Base-by-base conservation (phyloP, 192 early-diverging fungal genomes). In the Phlyctochytrium arcticum region DNA sequence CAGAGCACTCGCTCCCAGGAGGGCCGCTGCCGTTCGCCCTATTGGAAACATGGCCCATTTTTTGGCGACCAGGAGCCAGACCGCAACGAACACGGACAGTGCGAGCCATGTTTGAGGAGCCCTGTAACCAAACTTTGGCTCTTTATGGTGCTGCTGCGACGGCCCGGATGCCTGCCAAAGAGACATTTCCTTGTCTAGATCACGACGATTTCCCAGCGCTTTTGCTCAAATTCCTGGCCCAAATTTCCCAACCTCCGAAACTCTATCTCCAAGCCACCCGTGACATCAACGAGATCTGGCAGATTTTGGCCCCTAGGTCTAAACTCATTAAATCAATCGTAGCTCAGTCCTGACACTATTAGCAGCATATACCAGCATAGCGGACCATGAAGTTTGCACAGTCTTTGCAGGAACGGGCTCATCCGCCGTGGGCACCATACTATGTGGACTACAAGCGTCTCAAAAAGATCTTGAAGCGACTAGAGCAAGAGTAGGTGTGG, bases 371-470 rank as follows among this genome's bases (percentile, higher is more conserved):
- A n/a, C n/a, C n/a, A n/a, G n/a, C n/a, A n/a, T n/a, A n/a, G n/a
- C n/a, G n/a, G 0, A 53, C 44, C 3, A 60, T 60, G 59, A 60
- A 60, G 44, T 60, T 60, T 36, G 59, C 21, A 15, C 59, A 48
- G 24, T 42, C 49, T 19, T 17, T 60, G 4, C 15, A 48, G n/a
- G 30, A 23, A 17, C 10, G 19, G 42, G 10, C 12, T 15, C 3
- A 50, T n/a, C n/a, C 26, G 12, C 21, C 36, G 27, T 60, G 59
- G 59, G n/a, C 24, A 3, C 24, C 15, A 19, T 60, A 60, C 23
- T 60, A 60, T 36, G 30, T 48, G 17, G 36, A 48, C 42, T 60
- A 60, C 44, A 44, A 48, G 35, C 24, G 15, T 10, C 59, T 60
- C 24, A 60, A 60, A 21, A 17, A 60, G 24, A 17, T 48, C 17